Conservation (phyloP, 1,284 basidiomycete species). For the Heterobasidion irregulare region DNA sequence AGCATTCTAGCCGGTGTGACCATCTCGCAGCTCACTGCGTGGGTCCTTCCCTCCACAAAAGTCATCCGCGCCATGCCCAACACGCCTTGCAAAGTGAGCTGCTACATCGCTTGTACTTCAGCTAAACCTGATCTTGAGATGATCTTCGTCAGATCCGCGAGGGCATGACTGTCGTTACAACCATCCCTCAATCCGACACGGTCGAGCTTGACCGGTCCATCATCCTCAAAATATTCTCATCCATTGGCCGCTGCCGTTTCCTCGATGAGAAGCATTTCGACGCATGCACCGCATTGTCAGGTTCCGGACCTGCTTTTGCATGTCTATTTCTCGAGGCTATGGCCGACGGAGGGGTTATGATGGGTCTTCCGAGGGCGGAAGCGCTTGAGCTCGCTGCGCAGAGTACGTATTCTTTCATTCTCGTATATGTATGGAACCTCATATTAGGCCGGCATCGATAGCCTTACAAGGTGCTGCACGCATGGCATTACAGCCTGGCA, state of each 20-base stretch:
- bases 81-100: slow-evolving; percentile 87
- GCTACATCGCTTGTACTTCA: background rate
- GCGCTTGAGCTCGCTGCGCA: slow-evolving; percentile 95
- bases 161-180: slow-evolving; percentile 91
- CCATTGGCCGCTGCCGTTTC: slow-evolving; percentile 89
- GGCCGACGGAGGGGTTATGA: slow-evolving; percentile 99
- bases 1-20: slow-evolving; percentile 96
- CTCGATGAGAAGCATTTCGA: slow-evolving; percentile 98
- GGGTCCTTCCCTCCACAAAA: slow-evolving; percentile 72
- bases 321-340: slow-evolving; percentile 97
- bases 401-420: slow-evolving; percentile 39
- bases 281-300: slow-evolving; percentile 94
- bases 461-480: slow-evolving; percentile 95
- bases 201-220: slow-evolving; percentile 63
- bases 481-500: slow-evolving; percentile 85
- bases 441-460: background rate
- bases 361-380: slow-evolving; percentile 93
- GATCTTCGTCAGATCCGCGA: slow-evolving; percentile 71
- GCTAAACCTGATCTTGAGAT: background rate
- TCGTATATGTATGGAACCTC: slow-evolving; percentile 24
- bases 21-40: slow-evolving; percentile 70
- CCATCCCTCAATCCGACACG: slow-evolving; percentile 44
- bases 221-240: slow-evolving; percentile 89
- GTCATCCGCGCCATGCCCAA: slow-evolving; percentile 99
- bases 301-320: slow-evolving; percentile 95